Conservation (phyloP, 768 basidiomycete genomes). For the Lentinus brumalis region DNA sequence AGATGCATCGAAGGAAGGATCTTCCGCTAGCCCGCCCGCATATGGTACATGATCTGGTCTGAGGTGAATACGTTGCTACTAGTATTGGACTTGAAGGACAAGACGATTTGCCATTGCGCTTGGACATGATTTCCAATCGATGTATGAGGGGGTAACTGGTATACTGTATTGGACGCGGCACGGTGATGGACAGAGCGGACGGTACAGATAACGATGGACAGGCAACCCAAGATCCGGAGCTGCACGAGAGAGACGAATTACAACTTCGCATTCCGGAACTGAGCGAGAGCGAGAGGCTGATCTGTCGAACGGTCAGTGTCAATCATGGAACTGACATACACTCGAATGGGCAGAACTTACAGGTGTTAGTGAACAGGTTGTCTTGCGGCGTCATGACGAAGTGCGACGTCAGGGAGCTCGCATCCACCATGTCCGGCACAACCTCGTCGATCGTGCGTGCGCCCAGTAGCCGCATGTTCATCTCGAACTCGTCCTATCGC, state of each 20-base stretch:
- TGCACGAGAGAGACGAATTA: background rate
- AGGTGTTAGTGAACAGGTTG: slow-evolving; percentile 73
- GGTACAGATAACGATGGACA: background rate
- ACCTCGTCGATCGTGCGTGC: slow-evolving; percentile 78
- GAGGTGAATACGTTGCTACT: no score
- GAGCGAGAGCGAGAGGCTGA: slow-evolving; percentile 21
- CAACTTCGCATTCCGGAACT: slow-evolving; percentile 25
- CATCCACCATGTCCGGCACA: slow-evolving; percentile 86
- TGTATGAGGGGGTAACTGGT: no score
- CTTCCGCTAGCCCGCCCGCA: background rate
- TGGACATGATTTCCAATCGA: no score
- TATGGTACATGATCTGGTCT: background rate
- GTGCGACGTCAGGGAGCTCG: slow-evolving; percentile 64
- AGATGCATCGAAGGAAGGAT: background rate
- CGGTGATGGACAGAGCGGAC: no score
- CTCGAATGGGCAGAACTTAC: slow-evolving; percentile 50
- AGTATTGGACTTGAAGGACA: no score
- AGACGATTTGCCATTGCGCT: no score
- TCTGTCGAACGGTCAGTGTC: slow-evolving; percentile 7
- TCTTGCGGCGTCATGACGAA: slow-evolving; percentile 67
- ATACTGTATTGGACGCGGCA: no score
- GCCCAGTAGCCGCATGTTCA: slow-evolving; percentile 92
- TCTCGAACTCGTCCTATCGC: slow-evolving; percentile 88
- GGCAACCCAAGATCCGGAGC: background rate
- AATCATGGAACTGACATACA: background rate